These are phyloP conservation scores for Aphanomyces stellatus DNA, from an alignment of 352 stramenopile species.

Conservation along the genomic window DNA sequence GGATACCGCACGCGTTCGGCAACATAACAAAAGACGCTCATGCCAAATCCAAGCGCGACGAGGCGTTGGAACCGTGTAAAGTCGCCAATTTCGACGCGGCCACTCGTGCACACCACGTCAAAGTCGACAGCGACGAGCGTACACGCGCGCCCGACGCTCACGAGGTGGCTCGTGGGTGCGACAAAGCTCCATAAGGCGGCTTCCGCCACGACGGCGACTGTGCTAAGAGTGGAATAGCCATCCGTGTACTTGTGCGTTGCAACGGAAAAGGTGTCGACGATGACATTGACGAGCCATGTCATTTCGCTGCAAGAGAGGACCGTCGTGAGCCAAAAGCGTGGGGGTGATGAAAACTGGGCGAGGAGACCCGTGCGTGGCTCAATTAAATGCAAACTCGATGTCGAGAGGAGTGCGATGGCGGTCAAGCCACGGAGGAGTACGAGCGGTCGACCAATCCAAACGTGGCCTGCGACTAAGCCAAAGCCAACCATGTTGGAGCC, in stretches of 20 bases:
- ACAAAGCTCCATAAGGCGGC: not conserved
- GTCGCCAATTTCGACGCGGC: not conserved
- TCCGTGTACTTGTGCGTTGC: not conserved
- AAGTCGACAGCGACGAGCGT: not conserved
- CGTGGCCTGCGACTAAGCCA: not conserved
- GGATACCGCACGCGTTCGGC: not conserved
- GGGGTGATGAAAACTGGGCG: too few species aligned
- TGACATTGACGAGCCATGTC: not conserved
- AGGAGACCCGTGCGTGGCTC: too few species aligned
- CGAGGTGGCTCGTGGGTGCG: not conserved
- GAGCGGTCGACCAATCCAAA: not conserved
- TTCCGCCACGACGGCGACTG: not conserved
- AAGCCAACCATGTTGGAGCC: not conserved
- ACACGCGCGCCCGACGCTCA: not conserved
- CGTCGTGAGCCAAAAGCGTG: slow-evolving; percentile 6
- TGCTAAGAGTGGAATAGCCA: not conserved
- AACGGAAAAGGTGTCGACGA: not conserved
- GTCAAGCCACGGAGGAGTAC: not conserved
- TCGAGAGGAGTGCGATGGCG: not conserved
- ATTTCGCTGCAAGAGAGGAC: not conserved
- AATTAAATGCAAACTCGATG: not conserved
- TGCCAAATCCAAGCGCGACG: not conserved
- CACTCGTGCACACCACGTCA: not conserved
- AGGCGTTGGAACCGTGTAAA: not conserved
- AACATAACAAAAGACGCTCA: not conserved